These are phyloP conservation scores for Phialophora macrospora DNA, from an alignment of 2,329 filamentous ascomycete genomes.

Conservation along the genomic window DNA sequence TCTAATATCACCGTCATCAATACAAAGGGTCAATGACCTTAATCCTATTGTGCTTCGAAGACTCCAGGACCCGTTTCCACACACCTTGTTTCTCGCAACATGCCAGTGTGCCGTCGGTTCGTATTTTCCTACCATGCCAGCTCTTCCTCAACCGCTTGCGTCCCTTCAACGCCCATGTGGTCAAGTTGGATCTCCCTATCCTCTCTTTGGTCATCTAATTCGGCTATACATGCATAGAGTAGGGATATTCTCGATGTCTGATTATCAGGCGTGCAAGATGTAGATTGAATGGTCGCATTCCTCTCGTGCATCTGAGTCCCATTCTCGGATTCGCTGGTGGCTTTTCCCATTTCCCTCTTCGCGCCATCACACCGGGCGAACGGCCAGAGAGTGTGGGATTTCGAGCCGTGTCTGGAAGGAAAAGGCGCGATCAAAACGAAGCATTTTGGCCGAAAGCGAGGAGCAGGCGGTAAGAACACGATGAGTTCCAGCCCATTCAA, in stretches of 20 bases:
- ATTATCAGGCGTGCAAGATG: background rate
- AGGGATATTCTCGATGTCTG: background rate
- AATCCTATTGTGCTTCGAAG: background rate
- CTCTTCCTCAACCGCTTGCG: background rate
- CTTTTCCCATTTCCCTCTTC: background rate
- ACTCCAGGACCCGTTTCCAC: background rate
- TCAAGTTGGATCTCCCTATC: background rate
- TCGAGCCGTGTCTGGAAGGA: background rate
- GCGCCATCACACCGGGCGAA: background rate
- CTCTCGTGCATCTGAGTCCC: background rate
- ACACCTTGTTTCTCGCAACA: background rate
- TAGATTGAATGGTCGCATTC: background rate
- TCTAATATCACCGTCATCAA: background rate
- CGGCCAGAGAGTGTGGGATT: background rate
- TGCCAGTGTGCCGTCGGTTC: background rate
- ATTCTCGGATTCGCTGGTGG: background rate
- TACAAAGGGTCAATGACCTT: background rate
- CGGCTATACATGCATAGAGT: background rate
- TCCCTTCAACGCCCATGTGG: background rate
- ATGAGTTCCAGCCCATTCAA: background rate
- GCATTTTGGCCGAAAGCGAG: background rate
- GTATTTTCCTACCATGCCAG: background rate
- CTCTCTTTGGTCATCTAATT: background rate
- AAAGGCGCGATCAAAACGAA: background rate
- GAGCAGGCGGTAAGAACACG: background rate